phyloP scores from a whole-genome alignment of 1,139 yeast species.

The Saccharomycopsis hybrid region DNA sequence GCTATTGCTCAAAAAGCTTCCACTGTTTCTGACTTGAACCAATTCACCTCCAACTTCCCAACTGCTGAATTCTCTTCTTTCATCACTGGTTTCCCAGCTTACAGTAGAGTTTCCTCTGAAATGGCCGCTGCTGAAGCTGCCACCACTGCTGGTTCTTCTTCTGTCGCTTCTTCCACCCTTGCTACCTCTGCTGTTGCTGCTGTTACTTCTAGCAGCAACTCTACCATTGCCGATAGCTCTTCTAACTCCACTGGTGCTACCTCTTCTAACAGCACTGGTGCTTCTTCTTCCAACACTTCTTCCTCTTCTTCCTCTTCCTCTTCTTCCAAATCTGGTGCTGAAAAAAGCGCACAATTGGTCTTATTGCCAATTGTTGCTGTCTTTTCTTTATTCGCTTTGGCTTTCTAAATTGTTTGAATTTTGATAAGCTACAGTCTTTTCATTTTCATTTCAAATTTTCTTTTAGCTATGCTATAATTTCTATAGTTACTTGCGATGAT shows the following conservation, averaged over 20 bases:
- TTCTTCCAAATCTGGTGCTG: slow-evolving; percentile 6
- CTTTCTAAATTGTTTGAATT: slow-evolving; percentile 3
- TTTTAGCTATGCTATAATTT: not conserved
- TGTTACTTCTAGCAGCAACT: slow-evolving; percentile 7
- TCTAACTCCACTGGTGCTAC: not conserved
- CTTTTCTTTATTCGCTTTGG: slow-evolving; percentile 10
- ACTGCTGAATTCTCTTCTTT: slow-evolving; percentile 17
- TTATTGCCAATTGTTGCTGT: slow-evolving; percentile 11
- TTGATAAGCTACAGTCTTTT: not conserved
- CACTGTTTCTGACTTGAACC: slow-evolving; percentile 8
- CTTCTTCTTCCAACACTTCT: not conserved
- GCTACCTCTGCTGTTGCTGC: slow-evolving; percentile 10
- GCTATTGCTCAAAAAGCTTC: slow-evolving; percentile 15
- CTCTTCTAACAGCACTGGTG: slow-evolving; percentile 2
- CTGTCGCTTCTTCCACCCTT: slow-evolving; percentile 6
- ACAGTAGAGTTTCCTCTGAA: slow-evolving; percentile 15
- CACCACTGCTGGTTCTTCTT: slow-evolving; percentile 6
- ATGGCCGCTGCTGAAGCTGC: slow-evolving; percentile 16
- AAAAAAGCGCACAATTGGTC: slow-evolving; percentile 6
- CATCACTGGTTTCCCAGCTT: slow-evolving; percentile 19
- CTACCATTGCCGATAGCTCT: slow-evolving; percentile 6
- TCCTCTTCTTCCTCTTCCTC: slow-evolving; percentile 7
- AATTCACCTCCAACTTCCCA: slow-evolving; percentile 16
- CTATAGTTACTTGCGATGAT: no score
- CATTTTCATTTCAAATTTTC: not conserved